phyloP scores from a whole-genome alignment of 148 eudicot genomes.

The Silene conica region DNA sequence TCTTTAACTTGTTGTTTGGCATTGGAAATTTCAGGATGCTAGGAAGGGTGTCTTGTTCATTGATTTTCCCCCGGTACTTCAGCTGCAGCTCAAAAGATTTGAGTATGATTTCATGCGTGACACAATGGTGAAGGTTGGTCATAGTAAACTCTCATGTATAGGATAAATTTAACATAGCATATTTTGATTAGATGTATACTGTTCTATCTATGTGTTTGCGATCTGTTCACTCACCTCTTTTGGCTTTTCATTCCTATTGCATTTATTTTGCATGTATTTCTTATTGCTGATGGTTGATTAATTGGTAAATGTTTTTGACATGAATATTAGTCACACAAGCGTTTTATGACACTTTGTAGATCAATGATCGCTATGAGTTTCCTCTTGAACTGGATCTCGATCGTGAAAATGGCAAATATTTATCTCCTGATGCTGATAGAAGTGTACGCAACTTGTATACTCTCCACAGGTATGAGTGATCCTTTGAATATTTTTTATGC shows the following conservation, averaged over 20 bases:
- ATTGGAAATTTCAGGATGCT: constrained; percentile 65
- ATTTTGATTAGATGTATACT: neutral
- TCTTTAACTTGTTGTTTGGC: neutral
- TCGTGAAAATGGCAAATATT: constrained; percentile 78
- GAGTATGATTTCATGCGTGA: constrained; percentile 92
- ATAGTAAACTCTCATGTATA: constrained; percentile 12
- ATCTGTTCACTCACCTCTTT: too few species aligned
- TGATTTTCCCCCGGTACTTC: constrained; percentile 82
- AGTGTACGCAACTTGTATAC: constrained; percentile 80
- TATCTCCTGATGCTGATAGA: constrained; percentile 88
- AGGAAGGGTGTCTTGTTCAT: constrained; percentile 79
- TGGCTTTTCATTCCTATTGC: neutral
- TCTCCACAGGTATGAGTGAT: constrained; percentile 71
- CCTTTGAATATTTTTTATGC: neutral
- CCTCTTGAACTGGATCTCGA: constrained; percentile 95
- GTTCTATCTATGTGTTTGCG: neutral
- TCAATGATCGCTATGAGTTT: constrained; percentile 95
- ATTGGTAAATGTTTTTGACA: neutral
- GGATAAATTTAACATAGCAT: neutral
- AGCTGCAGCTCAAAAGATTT: constrained; percentile 76
- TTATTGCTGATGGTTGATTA: neutral
- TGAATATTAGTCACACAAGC: neutral
- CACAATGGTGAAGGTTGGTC: constrained; percentile 78
- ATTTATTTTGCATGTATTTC: neutral
- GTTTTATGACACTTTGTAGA: constrained; percentile 31